Conservation (phyloP, 2,329 filamentous ascomycete species). For the Aspergillus unguis region DNA sequence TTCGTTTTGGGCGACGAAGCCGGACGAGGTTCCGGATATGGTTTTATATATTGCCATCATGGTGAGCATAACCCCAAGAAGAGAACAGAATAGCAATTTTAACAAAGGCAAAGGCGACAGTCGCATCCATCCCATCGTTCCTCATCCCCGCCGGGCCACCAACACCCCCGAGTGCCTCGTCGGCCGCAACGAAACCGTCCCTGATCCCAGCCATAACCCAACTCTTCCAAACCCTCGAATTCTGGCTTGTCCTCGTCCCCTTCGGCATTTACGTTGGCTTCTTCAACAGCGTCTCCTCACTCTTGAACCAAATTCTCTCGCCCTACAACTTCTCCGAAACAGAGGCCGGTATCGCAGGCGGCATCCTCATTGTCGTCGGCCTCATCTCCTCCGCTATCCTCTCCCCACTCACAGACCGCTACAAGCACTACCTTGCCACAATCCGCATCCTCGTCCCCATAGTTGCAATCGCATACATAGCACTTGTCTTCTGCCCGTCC, state of each 20-base stretch:
- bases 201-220: constrained; percentile 52
- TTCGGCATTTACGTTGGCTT: constrained; percentile 82
- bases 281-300: constrained; percentile 87
- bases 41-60: constrained; percentile 83
- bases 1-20: constrained; percentile 66
- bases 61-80: constrained; percentile 47
- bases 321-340: constrained; percentile 83
- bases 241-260: constrained; percentile 78
- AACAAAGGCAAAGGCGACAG: constrained; percentile 49
- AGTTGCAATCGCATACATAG: constrained; percentile 69
- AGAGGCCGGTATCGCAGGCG: constrained; percentile 85
- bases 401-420: constrained; percentile 79
- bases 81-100: background rate
- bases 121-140: constrained; percentile 70
- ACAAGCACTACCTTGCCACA: constrained; percentile 70
- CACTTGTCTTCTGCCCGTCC: constrained; percentile 74
- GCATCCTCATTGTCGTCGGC: constrained; percentile 82
- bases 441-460: constrained; percentile 74
- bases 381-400: constrained; percentile 72
- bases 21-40: constrained; percentile 69
- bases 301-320: constrained; percentile 84
- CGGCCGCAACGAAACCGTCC: constrained; percentile 54
- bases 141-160: constrained; percentile 76
- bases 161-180: constrained; percentile 69
- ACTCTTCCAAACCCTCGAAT: constrained; percentile 62